These are phyloP conservation scores for Neopestalotiopsis clavispora DNA, from an alignment of 2,329 filamentous ascomycete genomes.

Conservation along the genomic window DNA sequence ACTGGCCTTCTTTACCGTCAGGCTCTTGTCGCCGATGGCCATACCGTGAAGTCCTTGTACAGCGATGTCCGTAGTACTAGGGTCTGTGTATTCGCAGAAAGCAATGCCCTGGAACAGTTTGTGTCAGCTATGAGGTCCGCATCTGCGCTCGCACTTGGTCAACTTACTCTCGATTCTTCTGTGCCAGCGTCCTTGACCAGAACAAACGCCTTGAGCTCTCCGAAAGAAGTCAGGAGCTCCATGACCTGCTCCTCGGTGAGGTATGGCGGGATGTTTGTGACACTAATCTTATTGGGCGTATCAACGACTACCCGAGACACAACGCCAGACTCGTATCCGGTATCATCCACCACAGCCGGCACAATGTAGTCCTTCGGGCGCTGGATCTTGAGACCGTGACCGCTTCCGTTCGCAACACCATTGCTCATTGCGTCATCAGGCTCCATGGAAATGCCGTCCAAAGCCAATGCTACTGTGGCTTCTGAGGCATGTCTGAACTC, in stretches of 20 bases:
- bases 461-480: constrained; percentile 86
- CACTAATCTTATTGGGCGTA: constrained; percentile 92
- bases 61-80: constrained; percentile 78
- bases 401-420: constrained; percentile 52
- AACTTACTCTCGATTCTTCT: constrained; percentile 81
- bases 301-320: constrained; percentile 85
- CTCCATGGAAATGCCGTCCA: constrained; percentile 90
- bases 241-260: constrained; percentile 90
- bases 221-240: constrained; percentile 88
- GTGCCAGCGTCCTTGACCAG: constrained; percentile 86
- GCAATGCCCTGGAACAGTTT: constrained; percentile 74
- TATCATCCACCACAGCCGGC: constrained; percentile 76
- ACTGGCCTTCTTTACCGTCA: constrained; percentile 88
- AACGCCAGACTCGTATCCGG: constrained; percentile 74
- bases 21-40: constrained; percentile 84
- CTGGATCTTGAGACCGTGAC: constrained; percentile 72
- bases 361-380: constrained; percentile 98
- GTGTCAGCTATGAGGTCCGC: neutral
- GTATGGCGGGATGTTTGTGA: constrained; percentile 86
- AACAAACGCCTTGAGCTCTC: constrained; percentile 89
- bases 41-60: constrained; percentile 92
- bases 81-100: constrained; percentile 92
- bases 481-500: constrained; percentile 91
- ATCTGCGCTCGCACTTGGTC: neutral
- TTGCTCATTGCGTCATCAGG: constrained; percentile 64